Conservation (phyloP, 257 asterid genomes). For the Solanum paucissectum region DNA sequence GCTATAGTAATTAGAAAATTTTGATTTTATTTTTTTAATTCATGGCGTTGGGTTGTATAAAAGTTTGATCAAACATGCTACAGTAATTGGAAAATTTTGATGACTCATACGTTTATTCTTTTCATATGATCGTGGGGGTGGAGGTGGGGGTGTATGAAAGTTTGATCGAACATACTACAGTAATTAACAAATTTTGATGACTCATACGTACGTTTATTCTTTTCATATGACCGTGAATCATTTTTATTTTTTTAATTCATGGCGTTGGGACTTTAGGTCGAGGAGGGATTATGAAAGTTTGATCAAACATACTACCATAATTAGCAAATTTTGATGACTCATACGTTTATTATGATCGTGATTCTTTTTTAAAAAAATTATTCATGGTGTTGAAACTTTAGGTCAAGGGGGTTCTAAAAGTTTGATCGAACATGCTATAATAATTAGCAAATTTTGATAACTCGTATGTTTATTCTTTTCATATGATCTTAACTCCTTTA, state of each 20-base stretch:
- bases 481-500: neutral
- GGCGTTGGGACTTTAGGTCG: neutral
- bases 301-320: no score
- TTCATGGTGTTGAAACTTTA: no score
- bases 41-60: no score
- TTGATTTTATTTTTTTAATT: no score
- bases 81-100: neutral
- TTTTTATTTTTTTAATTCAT: neutral
- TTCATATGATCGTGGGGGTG: neutral
- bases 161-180: no score
- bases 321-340: no score
- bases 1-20: neutral
- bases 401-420: accelerated
- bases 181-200: no score
- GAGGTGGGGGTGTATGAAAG: no score
- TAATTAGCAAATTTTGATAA: neutral
- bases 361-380: no score
- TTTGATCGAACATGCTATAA: neutral
- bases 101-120: no score
- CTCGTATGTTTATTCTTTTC: neutral
- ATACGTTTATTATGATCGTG: no score
- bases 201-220: no score
- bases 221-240: neutral
- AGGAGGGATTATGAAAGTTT: neutral
- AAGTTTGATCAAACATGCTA: neutral